Conservation (phyloP, 176 grass and related monocot species). For the Bonia amplexicaulis region DNA sequence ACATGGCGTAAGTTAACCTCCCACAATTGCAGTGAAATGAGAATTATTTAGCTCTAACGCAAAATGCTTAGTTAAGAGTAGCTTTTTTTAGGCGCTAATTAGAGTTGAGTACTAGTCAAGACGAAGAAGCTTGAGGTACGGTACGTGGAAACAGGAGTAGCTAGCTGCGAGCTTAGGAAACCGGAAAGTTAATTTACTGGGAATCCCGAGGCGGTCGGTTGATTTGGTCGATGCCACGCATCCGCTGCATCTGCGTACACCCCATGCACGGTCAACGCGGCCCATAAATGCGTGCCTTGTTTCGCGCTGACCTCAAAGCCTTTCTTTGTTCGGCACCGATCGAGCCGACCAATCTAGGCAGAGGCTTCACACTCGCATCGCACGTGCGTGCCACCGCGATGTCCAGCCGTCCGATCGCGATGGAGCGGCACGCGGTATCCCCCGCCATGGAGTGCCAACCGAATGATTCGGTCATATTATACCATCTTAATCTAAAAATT, state of each 20-base stretch:
- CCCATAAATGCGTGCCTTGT: background rate
- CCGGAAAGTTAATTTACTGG: background rate
- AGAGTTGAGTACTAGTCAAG: no score
- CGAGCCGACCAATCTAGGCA: no score
- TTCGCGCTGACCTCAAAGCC: no score
- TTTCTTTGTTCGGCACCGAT: no score
- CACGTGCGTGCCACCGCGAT: background rate
- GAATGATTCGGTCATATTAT: no score
- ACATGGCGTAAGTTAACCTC: background rate
- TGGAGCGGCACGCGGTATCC: background rate
- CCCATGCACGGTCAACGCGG: background rate
- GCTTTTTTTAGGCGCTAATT: background rate
- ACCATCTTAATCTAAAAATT: no score
- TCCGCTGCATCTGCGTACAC: background rate
- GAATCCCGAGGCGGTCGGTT: slow-evolving; percentile 12
- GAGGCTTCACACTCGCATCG: background rate
- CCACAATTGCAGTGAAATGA: background rate
- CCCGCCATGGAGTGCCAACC: no score
- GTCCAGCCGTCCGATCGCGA: background rate
- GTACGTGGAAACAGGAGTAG: background rate
- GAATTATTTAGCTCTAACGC: background rate
- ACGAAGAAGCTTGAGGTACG: no score
- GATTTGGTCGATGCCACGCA: no score
- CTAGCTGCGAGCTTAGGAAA: background rate
- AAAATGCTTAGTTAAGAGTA: background rate